Conservation (phyloP, 2,329 filamentous ascomycete genomes). For the Aspergillus sp. region DNA sequence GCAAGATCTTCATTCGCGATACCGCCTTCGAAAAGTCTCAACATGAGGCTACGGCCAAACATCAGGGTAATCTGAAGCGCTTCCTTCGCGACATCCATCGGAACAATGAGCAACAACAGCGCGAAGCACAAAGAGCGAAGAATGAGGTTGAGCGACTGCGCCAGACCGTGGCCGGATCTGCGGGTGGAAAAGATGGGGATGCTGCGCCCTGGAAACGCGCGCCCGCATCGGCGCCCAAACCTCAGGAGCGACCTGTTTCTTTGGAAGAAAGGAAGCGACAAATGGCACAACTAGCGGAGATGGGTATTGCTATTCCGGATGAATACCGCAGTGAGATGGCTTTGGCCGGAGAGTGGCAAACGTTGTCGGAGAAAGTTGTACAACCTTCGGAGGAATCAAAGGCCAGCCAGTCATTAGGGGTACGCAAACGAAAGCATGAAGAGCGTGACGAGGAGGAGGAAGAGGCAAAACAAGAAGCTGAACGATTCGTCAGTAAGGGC, state of each 20-base stretch:
- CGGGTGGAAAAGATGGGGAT: slow-evolving; percentile 25
- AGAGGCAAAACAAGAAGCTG: slow-evolving; percentile 35
- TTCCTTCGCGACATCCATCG: slow-evolving; percentile 88
- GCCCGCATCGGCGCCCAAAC: slow-evolving; percentile 27
- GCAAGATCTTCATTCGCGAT: slow-evolving; percentile 85
- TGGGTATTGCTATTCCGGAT: slow-evolving; percentile 83
- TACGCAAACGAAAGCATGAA: slow-evolving; percentile 49
- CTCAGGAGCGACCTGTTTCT: slow-evolving; percentile 46
- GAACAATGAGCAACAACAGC: slow-evolving; percentile 75
- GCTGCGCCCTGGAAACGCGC: slow-evolving; percentile 33
- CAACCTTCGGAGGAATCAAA: slow-evolving; percentile 41
- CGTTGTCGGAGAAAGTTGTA: slow-evolving; percentile 55
- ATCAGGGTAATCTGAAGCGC: slow-evolving; percentile 83
- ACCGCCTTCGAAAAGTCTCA: slow-evolving; percentile 86
- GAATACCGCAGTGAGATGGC: slow-evolving; percentile 79
- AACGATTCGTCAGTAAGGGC: slow-evolving; percentile 39
- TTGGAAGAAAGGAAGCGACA: slow-evolving; percentile 76
- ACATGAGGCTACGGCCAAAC: slow-evolving; percentile 82
- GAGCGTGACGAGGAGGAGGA: slow-evolving; percentile 46
- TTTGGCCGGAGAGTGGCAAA: slow-evolving; percentile 85
- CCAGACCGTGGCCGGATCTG: slow-evolving; percentile 63
- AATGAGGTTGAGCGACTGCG: slow-evolving; percentile 85
- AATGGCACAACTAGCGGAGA: slow-evolving; percentile 79
- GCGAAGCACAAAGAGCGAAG: slow-evolving; percentile 79
- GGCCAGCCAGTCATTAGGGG: slow-evolving; percentile 46